These are phyloP conservation scores for Corylus americana DNA, from an alignment of 306 rosid genomes.

Conservation along the genomic window DNA sequence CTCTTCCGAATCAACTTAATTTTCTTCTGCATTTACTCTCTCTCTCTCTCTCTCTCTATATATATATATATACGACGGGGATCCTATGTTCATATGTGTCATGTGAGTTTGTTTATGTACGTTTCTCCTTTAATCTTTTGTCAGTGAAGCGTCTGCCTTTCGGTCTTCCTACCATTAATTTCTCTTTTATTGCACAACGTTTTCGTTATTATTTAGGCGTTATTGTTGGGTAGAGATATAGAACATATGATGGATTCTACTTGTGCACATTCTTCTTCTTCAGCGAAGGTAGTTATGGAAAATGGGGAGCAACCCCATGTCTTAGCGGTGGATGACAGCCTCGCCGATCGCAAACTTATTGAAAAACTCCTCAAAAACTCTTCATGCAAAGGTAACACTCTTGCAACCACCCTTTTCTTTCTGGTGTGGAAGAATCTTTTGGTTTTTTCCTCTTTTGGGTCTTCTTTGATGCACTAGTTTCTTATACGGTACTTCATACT, in stretches of 20 bases:
- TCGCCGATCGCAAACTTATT: slow-evolving; percentile 76
- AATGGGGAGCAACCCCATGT: slow-evolving; percentile 73
- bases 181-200: slow-evolving; percentile 32
- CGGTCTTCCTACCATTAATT: slow-evolving; percentile 32
- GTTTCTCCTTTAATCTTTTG: slow-evolving; percentile 19
- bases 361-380: slow-evolving; percentile 84
- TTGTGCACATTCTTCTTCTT: slow-evolving; percentile 31
- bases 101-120: slow-evolving; percentile 42
- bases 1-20: slow-evolving; percentile 40
- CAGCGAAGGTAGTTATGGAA: slow-evolving; percentile 55
- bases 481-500: background rate
- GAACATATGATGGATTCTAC: slow-evolving; percentile 41
- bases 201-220: background rate
- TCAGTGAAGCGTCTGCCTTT: slow-evolving; percentile 18
- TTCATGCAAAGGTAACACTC: slow-evolving; percentile 67
- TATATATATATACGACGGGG: slow-evolving; percentile 21
- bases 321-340: slow-evolving; percentile 87
- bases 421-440: background rate
- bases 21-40: slow-evolving; percentile 37
- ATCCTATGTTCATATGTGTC: slow-evolving; percentile 46
- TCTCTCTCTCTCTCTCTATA: background rate
- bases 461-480: slow-evolving; percentile 1
- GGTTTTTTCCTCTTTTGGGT: background rate
- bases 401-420: background rate
- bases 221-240: background rate